A percentile compares a stretch with the other conserved stretches of the same genome.
Conservation (phyloP, 202 grass and related monocot genomes). For the Bolboschoenoplectus hybrid region DNA sequence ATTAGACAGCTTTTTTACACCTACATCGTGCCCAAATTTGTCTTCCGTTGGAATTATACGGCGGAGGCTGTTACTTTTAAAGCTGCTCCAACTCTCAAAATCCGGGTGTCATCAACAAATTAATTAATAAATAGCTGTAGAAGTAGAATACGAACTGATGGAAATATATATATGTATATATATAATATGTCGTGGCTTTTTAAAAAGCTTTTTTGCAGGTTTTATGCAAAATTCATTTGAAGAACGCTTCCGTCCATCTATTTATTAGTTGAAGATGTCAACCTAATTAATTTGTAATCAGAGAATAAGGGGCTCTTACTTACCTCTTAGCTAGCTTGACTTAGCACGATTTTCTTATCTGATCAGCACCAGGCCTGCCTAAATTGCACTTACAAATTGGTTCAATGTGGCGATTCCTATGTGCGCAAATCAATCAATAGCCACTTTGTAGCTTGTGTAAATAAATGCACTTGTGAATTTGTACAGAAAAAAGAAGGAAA, state of each 20-base stretch:
- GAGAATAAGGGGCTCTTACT: too few species aligned
- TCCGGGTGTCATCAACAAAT: conserved; percentile 13
- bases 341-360: not conserved
- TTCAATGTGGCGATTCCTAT: not conserved
- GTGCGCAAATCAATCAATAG: not conserved
- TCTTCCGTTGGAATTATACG: not conserved
- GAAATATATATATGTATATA: not conserved
- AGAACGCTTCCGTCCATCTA: not conserved
- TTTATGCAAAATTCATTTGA: not conserved
- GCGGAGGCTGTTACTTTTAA: not conserved
- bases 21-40: not conserved
- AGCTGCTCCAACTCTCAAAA: not conserved
- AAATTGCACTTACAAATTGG: not conserved
- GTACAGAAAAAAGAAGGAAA: not conserved
- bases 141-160: not conserved
- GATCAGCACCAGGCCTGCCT: not conserved
- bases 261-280: not conserved
- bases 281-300: not conserved
- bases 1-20: not conserved
- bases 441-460: not conserved
- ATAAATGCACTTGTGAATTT: not conserved
- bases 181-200: conserved; percentile 8
- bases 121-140: not conserved
- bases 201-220: not conserved
- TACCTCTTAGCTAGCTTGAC: not conserved